Conservation (phyloP, 768 basidiomycete species). For the Amanita inopinata region DNA sequence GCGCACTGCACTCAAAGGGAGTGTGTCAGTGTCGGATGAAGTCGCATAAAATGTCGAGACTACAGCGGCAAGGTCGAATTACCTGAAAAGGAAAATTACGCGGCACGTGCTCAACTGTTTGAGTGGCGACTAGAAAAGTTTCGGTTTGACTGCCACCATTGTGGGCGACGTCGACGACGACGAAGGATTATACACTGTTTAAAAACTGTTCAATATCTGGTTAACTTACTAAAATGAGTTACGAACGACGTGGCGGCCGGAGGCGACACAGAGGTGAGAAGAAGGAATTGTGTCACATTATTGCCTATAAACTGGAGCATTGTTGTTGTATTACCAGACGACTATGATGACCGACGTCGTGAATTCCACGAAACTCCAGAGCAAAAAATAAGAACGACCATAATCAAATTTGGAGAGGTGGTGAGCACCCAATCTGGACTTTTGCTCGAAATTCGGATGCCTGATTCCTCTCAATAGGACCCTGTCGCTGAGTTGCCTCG, state of each 20-base stretch:
- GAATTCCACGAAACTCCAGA: conserved; percentile 63
- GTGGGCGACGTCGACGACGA: not conserved
- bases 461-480: conserved; percentile 36
- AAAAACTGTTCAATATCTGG: conserved; percentile 9
- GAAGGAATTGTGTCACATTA: conserved; percentile 10
- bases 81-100: conserved; percentile 1
- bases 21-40: conserved; percentile 5
- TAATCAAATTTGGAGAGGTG: conserved; percentile 75
- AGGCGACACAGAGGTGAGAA: conserved; percentile 48
- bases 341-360: conserved; percentile 58
- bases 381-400: conserved; percentile 54
- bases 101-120: conserved; percentile 1
- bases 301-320: not conserved
- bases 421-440: conserved; percentile 30
- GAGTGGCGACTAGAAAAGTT: conserved; percentile 1
- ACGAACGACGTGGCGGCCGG: conserved; percentile 44
- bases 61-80: not conserved
- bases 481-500: conserved; percentile 58
- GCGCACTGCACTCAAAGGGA: too few relatives aligned
- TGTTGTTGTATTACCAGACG: conserved; percentile 33
- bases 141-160: too few relatives aligned
- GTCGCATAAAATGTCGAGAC: too few relatives aligned
- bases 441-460: not conserved
- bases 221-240: conserved; percentile 36
- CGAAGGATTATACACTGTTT: not conserved